phyloP scores from a whole-genome alignment of 1,284 basidiomycete genomes.

The Mycosarcoma mackinlayi region DNA sequence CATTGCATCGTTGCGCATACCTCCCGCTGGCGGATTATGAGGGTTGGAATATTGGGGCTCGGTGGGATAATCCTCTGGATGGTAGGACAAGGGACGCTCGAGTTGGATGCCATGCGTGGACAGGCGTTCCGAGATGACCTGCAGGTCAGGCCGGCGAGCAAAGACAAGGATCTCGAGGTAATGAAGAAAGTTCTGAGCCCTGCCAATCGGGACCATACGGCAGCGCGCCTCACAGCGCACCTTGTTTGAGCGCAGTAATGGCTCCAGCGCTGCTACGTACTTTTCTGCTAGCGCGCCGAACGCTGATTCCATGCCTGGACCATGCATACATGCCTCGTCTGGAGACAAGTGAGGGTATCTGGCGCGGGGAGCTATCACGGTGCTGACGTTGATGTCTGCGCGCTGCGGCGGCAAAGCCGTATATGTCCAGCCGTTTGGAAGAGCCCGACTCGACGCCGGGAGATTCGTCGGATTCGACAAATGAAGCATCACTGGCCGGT shows the following conservation, averaged over 20 bases:
- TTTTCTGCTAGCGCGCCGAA: conserved; percentile 57
- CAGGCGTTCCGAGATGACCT: conserved; percentile 81
- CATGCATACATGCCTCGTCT: conserved; percentile 13
- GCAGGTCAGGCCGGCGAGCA: conserved; percentile 89
- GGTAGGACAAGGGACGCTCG: conserved; percentile 78
- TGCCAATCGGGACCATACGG: conserved; percentile 34
- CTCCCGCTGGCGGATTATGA: conserved; percentile 70
- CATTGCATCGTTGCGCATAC: conserved; percentile 32
- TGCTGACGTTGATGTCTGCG: conserved; percentile 52
- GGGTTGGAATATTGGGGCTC: conserved; percentile 83
- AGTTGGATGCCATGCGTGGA: conserved; percentile 78
- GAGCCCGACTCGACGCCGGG: conserved; percentile 7
- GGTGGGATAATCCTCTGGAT: conserved; percentile 74
- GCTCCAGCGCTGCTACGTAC: conserved; percentile 38
- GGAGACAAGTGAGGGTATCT: conserved; percentile 18
- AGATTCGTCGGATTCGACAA: conserved; percentile 23
- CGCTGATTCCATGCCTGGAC: conserved; percentile 7
- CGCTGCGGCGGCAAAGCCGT: conserved; percentile 8
- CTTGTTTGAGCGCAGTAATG: conserved; percentile 38
- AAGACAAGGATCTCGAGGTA: conserved; percentile 87
- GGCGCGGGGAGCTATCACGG: conserved; percentile 32
- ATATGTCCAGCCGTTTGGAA: conserved; percentile 33
- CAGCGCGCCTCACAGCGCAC: conserved; percentile 55
- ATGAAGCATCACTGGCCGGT: conserved; percentile 53
- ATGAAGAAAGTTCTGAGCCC: conserved; percentile 72